Base-by-base conservation (phyloP, 305 asterid species). In the Rubia balearica region DNA sequence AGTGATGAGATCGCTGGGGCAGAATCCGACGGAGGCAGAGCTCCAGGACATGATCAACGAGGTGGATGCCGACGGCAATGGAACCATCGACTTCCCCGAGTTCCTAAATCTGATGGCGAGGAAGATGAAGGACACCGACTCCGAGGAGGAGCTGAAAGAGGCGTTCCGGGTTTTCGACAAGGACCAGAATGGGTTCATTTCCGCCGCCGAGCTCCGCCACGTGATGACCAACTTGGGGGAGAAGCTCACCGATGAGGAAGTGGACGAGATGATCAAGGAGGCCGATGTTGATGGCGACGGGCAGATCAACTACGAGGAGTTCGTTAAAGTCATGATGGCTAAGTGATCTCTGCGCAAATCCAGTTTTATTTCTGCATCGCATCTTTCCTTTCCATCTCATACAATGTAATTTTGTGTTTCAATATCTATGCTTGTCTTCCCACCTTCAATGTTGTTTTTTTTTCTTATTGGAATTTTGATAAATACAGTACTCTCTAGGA, bases 31-130 rank as follows among this genome's bases (percentile, higher is more conserved):
- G 5, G 77, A 74, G 69, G 77, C 77, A 30, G 77, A 74, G 63
- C 73, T 74, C 48, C 78, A 74, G 67, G 78, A 74, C 70, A 74
- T 74, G 78, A 74, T 74, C 24, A 74, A 74, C 30, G 78, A 74
- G 64, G 78, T 74, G n/a, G 78, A 74, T 74, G 78, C 78, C 40
- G 78, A 74, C 40, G 78, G 78, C n/a, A 74, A 74, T 24, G 78
- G 78, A 24, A 74, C 78, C 8, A 74, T 68, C 9, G 73, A 69
- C 56, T 69, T 69, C 56, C 73, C 73, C 0, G 73, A 69, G 56
- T 69, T 69, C 1, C 42, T 74, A n/a, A 74, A 74, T 74, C 78
- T 74, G 36, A 74, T 74, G 78, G 78, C 78, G 7, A 69, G 78
- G 71, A 74, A 74, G 70, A 74, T 74, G 78, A 74, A 74, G 74